Base-by-base conservation (phyloP, 306 rosid species). In the Rosa persica region DNA sequence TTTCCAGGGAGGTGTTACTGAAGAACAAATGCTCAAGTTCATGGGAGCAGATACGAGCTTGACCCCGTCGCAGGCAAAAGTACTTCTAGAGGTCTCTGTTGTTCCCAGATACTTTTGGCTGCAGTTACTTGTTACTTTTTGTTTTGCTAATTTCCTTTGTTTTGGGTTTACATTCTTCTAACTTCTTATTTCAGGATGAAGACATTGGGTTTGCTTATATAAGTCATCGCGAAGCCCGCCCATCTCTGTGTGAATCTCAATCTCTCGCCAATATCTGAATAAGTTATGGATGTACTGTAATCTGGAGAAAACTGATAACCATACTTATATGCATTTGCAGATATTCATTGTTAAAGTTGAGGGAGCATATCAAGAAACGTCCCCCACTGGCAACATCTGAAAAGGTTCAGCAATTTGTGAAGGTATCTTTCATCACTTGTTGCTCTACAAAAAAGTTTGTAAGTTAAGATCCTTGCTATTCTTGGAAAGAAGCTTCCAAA, bases 331-430 rank as follows among this genome's bases (percentile, higher is more conserved):
- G 60, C 44, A 73, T 43, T 49, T 84, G 85, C 84, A 92, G 97
- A 72, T 89, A 91, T 84, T 95, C 98, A 52, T 79, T 95, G 84
- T 66, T 85, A 60, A 82, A 80, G 76, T 79, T 93, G 86, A 93
- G 98, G 86, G 98, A 95, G 85, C 98, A 95, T 82, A 95, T 92
- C 72, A 95, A 95, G 88, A 95, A 95, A 79, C 90, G 98, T 60
- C 98, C 98, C 66, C 98, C 98, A 15, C 81, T 91, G 83, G 97
- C 98, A 72, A 88, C 98, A 64, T 87, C 93, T 23, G 98, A 95
- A 89, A 95, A 95, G 90, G 87, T 92, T 86, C 98, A 95, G 90
- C 98, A 88, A 84, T 89, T 86, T 79, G 91, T 92, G n/a, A 92
- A 86, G 94, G 99, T 93, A 82, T 75, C 83, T 78, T 75, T 58